Conservation (phyloP, 495 filamentous ascomycete genomes). For the Cairneyella variabilis region DNA sequence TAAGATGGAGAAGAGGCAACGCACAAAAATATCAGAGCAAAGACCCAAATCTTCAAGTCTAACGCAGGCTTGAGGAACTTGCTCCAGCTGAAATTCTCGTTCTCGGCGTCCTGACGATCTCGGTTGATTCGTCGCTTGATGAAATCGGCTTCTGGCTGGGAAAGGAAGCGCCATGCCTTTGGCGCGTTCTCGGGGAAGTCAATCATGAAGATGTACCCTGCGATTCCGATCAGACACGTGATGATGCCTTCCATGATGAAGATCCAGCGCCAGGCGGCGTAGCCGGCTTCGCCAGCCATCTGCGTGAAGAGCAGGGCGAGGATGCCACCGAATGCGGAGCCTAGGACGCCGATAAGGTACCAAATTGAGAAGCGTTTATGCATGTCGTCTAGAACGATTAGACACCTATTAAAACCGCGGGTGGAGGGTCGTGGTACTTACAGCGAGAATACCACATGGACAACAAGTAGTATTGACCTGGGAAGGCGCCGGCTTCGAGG, state of each 20-base stretch:
- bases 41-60: slow-evolving; percentile 56
- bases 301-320: too few species aligned
- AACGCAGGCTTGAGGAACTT: slow-evolving; percentile 44
- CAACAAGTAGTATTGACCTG: too few species aligned
- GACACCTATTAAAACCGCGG: too few species aligned
- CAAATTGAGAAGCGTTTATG: too few species aligned
- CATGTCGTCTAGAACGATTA: too few species aligned
- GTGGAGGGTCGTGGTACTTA: too few species aligned
- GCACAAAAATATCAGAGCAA: too few species aligned
- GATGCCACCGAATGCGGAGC: too few species aligned
- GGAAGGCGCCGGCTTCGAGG: too few species aligned
- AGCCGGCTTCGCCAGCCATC: slow-evolving; percentile 40
- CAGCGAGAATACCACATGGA: too few species aligned
- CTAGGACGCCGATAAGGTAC: too few species aligned
- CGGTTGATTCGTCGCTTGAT: slow-evolving; percentile 52
- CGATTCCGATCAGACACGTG: slow-evolving; percentile 54
- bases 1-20: too few species aligned
- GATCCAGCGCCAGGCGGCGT: slow-evolving; percentile 59
- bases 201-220: slow-evolving; percentile 48
- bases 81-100: slow-evolving; percentile 43
- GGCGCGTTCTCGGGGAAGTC: slow-evolving; percentile 52
- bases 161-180: slow-evolving; percentile 49
- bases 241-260: slow-evolving; percentile 56
- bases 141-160: slow-evolving; percentile 46
- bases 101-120: slow-evolving; percentile 51